Conservation (phyloP, 2,329 filamentous ascomycete species). For the Bipolaris victoriae region DNA sequence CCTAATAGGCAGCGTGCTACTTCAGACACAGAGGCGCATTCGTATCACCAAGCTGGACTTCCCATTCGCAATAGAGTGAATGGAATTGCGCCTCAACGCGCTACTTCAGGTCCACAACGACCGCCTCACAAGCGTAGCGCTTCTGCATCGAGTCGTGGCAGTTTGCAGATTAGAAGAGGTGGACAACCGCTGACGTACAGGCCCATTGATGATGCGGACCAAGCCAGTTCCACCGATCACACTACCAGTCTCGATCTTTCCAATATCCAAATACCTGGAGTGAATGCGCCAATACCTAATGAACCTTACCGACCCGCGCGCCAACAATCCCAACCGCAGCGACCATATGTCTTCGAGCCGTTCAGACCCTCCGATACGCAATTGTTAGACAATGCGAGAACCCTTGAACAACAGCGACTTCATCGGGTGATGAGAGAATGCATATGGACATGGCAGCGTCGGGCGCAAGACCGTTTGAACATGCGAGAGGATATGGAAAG, state of each 20-base stretch:
- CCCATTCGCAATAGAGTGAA: constrained; percentile 38
- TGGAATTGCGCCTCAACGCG: constrained; percentile 24
- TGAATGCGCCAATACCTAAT: constrained; percentile 46
- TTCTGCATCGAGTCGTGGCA: constrained; percentile 49
- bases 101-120: constrained; percentile 27
- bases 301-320: constrained; percentile 16
- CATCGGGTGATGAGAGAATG: constrained; percentile 35
- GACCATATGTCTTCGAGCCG: constrained; percentile 44
- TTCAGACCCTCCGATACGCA: constrained; percentile 59
- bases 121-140: constrained; percentile 31
- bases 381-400: constrained; percentile 58
- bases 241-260: constrained; percentile 39
- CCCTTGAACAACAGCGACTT: constrained; percentile 41
- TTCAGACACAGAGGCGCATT: constrained; percentile 36
- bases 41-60: constrained; percentile 27
- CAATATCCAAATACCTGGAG: constrained; percentile 41
- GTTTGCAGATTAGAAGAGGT: constrained; percentile 39
- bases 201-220: constrained; percentile 32
- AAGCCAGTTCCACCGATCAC: constrained; percentile 41
- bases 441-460: constrained; percentile 57
- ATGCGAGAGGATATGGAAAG: constrained; percentile 32
- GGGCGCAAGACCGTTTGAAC: constrained; percentile 33
- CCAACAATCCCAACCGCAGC: constrained; percentile 23
- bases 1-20: constrained; percentile 28
- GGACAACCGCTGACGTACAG: constrained; percentile 19